These are phyloP conservation scores for Neoarthrinium moseri DNA, from an alignment of 2,329 filamentous ascomycete species.

Conservation along the genomic window DNA sequence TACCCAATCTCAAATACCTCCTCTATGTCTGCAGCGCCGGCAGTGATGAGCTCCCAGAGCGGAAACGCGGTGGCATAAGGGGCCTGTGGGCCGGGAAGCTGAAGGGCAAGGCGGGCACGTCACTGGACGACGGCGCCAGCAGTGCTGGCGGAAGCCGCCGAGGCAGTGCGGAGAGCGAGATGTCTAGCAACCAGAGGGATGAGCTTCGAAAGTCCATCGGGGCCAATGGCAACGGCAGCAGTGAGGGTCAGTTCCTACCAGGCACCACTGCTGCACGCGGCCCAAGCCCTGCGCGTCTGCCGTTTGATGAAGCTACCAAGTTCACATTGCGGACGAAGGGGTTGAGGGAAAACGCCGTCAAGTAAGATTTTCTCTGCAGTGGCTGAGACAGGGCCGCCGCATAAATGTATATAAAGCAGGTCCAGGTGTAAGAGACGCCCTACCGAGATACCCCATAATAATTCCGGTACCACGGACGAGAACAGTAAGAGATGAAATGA, in stretches of 20 bases:
- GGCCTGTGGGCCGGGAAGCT: conserved; percentile 54
- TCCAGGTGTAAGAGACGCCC: too few relatives aligned
- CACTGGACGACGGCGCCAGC: conserved; percentile 35
- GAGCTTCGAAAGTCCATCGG: conserved; percentile 36
- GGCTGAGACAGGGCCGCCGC: too few relatives aligned
- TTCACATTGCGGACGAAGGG: conserved; percentile 57
- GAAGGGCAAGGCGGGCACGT: conserved; percentile 28
- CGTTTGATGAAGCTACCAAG: conserved; percentile 44
- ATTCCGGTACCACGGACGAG: too few relatives aligned
- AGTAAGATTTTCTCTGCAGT: conserved; percentile 13
- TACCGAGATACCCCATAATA: too few relatives aligned
- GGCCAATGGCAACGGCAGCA: conserved; percentile 20
- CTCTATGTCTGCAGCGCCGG: conserved; percentile 87
- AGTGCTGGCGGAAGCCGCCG: conserved; percentile 33
- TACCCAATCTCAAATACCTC: conserved; percentile 92
- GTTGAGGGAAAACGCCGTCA: conserved; percentile 46
- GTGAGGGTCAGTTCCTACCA: conserved; percentile 3
- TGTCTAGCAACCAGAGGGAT: conserved; percentile 37
- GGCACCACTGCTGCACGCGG: neutral
- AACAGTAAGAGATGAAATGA: too few relatives aligned
- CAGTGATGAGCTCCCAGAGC: conserved; percentile 58
- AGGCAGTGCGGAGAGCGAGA: conserved; percentile 30
- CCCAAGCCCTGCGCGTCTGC: conserved; percentile 29
- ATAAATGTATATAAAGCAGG: too few relatives aligned
- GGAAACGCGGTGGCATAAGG: conserved; percentile 60